These are phyloP conservation scores for Lactarius indigo DNA, from an alignment of 768 basidiomycete genomes.

Conservation along the genomic window DNA sequence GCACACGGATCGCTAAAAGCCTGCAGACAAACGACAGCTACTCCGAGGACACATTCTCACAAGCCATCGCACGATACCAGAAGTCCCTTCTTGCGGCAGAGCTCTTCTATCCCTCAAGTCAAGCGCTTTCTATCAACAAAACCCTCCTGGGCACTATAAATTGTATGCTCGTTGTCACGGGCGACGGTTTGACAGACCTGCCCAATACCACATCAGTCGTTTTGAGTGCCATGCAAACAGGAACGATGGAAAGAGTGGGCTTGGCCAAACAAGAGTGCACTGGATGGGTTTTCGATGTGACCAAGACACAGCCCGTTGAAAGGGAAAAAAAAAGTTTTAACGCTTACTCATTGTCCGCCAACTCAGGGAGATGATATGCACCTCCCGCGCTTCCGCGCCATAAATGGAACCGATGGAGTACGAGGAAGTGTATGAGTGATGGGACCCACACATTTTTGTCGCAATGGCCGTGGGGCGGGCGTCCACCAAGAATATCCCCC, in stretches of 20 bases:
- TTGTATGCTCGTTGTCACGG: background rate
- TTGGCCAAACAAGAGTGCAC: background rate
- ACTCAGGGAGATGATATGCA: background rate
- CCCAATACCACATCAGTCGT: background rate
- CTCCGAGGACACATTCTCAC: background rate
- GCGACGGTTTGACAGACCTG: background rate
- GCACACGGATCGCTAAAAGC: background rate
- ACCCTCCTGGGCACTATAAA: background rate
- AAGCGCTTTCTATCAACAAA: background rate
- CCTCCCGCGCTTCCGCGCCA: background rate
- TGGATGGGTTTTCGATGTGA: background rate
- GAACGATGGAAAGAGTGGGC: background rate
- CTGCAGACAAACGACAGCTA: background rate
- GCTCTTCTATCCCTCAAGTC: background rate
- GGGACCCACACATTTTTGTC: background rate
- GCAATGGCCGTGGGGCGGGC: background rate
- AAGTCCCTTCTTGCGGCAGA: background rate
- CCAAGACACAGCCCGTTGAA: background rate
- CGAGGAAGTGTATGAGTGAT: background rate
- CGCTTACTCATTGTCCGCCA: background rate
- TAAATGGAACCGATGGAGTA: background rate
- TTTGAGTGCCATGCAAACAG: background rate
- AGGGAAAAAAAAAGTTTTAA: background rate
- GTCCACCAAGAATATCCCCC: background rate
- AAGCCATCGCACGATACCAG: background rate